These are phyloP conservation scores for Colletotrichum sp. DNA, from an alignment of 2,329 filamentous ascomycete genomes.

Conservation along the genomic window DNA sequence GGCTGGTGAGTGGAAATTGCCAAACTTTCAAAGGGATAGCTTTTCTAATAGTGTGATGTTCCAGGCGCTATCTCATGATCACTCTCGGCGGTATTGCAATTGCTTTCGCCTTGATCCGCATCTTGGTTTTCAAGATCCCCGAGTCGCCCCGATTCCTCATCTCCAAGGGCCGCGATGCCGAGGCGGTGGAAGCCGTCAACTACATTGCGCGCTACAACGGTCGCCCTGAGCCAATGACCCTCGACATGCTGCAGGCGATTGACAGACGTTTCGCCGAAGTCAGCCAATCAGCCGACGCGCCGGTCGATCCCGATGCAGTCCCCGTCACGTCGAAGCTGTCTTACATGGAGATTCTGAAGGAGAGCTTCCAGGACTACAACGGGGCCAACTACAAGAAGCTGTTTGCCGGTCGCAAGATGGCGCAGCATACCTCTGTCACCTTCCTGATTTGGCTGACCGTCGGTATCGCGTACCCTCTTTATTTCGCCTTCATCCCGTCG, in stretches of 20 bases:
- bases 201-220: conserved; percentile 47
- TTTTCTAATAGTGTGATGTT: not conserved
- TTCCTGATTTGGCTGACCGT: conserved; percentile 50
- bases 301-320: not conserved
- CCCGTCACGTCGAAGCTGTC: conserved; percentile 16
- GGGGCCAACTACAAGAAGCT: conserved; percentile 34
- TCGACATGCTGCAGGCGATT: conserved; percentile 38
- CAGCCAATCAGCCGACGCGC: not conserved
- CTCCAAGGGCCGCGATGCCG: conserved; percentile 45
- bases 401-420: conserved; percentile 35
- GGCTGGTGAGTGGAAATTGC: conserved; percentile 41
- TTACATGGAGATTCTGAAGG: conserved; percentile 29
- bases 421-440: conserved; percentile 37
- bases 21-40: not conserved
- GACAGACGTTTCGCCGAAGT: not conserved
- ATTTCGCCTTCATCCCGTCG: conserved; percentile 50
- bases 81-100: conserved; percentile 50
- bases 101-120: conserved; percentile 47
- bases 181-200: conserved; percentile 53
- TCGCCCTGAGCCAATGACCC: conserved; percentile 35
- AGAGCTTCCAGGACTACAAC: conserved; percentile 20
- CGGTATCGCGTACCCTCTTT: conserved; percentile 51
- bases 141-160: conserved; percentile 54
- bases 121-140: conserved; percentile 50
- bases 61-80: conserved; percentile 45